These are phyloP conservation scores for Coemansia sp. DNA, from an alignment of 192 early-diverging fungal genomes.

Conservation along the genomic window DNA sequence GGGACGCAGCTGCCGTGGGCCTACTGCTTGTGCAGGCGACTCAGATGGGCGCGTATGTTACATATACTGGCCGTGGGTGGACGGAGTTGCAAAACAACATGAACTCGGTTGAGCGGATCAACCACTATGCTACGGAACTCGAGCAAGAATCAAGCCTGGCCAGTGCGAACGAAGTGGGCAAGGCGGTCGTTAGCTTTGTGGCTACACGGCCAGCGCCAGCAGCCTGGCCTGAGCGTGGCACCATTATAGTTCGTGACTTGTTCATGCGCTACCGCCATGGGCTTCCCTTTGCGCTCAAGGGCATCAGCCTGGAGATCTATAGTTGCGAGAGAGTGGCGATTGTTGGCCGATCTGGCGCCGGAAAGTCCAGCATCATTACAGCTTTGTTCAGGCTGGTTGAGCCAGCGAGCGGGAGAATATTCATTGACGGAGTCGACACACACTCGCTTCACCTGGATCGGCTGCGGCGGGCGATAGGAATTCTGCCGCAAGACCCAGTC, in stretches of 20 bases:
- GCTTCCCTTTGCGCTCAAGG: conserved; percentile 31
- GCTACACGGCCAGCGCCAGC: conserved; percentile 1
- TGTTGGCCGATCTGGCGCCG: conserved; percentile 86
- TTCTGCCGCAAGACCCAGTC: conserved; percentile 78
- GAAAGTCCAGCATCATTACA: conserved; percentile 68
- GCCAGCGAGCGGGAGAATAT: conserved; percentile 59
- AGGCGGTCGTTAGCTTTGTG: conserved; percentile 5
- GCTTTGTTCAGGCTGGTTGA: conserved; percentile 78
- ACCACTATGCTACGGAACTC: conserved; percentile 37
- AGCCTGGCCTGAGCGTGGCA: conserved; percentile 40
- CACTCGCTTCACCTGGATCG: conserved; percentile 59
- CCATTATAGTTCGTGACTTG: conserved; percentile 38
- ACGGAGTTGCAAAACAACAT: conserved; percentile 56
- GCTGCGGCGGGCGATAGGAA: conserved; percentile 64
- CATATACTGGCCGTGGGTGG: conserved; percentile 51
- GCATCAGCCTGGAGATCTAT: conserved; percentile 64
- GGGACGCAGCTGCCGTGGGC: conserved; percentile 51
- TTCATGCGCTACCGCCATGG: conserved; percentile 38
- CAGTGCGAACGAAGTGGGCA: not conserved
- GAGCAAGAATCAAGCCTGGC: conserved; percentile 23
- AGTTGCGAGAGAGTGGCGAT: conserved; percentile 77
- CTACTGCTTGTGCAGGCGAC: conserved; percentile 48
- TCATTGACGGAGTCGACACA: conserved; percentile 71
- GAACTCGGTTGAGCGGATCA: conserved; percentile 49
- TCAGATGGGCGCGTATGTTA: conserved; percentile 45